These are phyloP conservation scores for Paracoccidioides brasiliensis DNA, from an alignment of 2,329 filamentous ascomycete genomes.

Conservation along the genomic window DNA sequence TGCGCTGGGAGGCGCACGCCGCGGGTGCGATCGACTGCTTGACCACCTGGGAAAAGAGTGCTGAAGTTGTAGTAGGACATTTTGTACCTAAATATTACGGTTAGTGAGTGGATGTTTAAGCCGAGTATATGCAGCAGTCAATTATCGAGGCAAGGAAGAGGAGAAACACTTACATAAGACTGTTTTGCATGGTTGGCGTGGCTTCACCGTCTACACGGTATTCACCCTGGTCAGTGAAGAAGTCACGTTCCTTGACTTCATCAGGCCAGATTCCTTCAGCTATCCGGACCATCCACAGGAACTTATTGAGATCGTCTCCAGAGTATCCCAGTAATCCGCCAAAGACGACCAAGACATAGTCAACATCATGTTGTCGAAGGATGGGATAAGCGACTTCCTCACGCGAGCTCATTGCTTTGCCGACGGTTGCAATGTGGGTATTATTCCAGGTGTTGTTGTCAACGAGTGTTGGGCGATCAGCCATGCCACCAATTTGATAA, in stretches of 20 bases:
- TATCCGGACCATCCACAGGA: constrained; percentile 99
- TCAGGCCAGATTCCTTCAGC: constrained; percentile 99
- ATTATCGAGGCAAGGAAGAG: neutral
- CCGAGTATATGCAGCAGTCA: no score
- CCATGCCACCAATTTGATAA: constrained; percentile 99
- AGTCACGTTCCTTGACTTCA: constrained; percentile 91
- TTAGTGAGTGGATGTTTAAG: neutral
- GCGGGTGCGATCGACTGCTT: constrained; percentile 83
- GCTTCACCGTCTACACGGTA: constrained; percentile 90
- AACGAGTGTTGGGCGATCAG: constrained; percentile 87
- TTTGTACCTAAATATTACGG: constrained; percentile 66
- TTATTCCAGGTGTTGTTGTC: constrained; percentile 99
- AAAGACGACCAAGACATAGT: constrained; percentile 97
- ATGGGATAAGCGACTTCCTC: constrained; percentile 99
- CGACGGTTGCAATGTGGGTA: constrained; percentile 96
- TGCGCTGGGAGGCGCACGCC: constrained; percentile 66
- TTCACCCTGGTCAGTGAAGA: constrained; percentile 86
- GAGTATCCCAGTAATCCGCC: constrained; percentile 93
- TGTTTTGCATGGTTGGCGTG: constrained; percentile 96
- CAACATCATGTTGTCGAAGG: constrained; percentile 95
- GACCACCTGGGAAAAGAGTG: constrained; percentile 76
- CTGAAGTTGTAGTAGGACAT: constrained; percentile 99
- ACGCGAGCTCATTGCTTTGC: constrained; percentile 94
- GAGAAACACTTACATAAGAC: constrained; percentile 68
- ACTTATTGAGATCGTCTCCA: constrained; percentile 99